Base-by-base conservation (phyloP, 78 protist genomes). In the Bigelowiella natans region DNA sequence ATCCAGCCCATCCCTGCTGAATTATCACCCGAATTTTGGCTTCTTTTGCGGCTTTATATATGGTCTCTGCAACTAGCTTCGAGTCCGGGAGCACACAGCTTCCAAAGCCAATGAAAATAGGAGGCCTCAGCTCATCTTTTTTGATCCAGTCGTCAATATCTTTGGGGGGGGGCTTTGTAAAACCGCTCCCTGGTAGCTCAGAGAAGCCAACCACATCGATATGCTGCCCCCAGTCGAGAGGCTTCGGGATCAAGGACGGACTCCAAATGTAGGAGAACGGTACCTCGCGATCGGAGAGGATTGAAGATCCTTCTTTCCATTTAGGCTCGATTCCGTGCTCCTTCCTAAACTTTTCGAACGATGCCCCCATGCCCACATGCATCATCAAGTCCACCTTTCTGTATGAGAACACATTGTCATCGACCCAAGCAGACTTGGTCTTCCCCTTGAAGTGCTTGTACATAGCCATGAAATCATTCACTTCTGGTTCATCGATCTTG, bases 181-280 rank as follows among this genome's bases (percentile, higher is more conserved):
- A 36, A 31, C 2, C 1, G 88, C 88, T 85, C 1, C 36, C 88
- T 38, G n/a, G 39, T 31, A 85, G 30, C 1, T 31, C 88, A 0
- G 36, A 31, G 34, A 31, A 36, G n/a, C 88, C 88, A 31, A 85
- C 88, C 1, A 85, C 36, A 31, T 85, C 88, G 2, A 36, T 36
- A 38, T 36, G 36, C 1, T 28, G n/a, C 1, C 39, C 39, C 88
- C 88, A 85, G 88, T 85, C 88, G 88, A 36, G 88, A 28, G 88
- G 88, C 2, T 85, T 85, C 40, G 88, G 2, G n/a, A 85, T 38
- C 40, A 85, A 38, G 2, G 88, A 28, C 26, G 30, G 39, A 38
- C 88, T 85, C 88, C 88, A 85, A 7, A 85, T 31, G 88, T 36
- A 85, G 36, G 88, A 28, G 2, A 36, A 36, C n/a, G 88, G 88